Evolutionary conservation across 2,329 filamentous ascomycete genomes (phyloP).

Genomic region (Nothophoma quercina): DNA sequence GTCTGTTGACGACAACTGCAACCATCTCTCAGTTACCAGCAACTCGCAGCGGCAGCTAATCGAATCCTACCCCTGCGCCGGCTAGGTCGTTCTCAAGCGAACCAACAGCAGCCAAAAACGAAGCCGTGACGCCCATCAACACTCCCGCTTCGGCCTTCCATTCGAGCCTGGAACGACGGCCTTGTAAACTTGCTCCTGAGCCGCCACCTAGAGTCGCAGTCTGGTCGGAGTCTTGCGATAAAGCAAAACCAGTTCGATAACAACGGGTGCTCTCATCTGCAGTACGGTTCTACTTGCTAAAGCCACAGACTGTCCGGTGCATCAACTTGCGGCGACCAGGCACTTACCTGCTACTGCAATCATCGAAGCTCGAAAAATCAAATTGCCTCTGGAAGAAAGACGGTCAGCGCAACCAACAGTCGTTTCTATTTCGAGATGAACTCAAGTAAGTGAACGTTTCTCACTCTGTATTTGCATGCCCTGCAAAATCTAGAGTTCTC

Average conservation of each 20-base stretch:
- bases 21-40: constrained; percentile 33
- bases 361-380: neutral
- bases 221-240: constrained; percentile 18
- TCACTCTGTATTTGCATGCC: constrained; percentile 32
- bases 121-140: constrained; percentile 16
- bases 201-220: constrained; percentile 15
- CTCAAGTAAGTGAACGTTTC: constrained; percentile 43
- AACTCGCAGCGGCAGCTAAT: constrained; percentile 48
- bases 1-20: constrained; percentile 16
- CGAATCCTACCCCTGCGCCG: constrained; percentile 46
- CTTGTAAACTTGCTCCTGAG: constrained; percentile 20
- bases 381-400: neutral
- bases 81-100: constrained; percentile 50
- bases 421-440: constrained; percentile 43
- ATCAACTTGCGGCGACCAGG: constrained; percentile 29
- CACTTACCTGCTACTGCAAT: neutral
- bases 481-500: constrained; percentile 36
- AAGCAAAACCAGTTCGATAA: too few relatives aligned
- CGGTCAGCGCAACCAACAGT: neutral
- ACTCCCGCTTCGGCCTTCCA: constrained; percentile 27
- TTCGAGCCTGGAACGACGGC: constrained; percentile 24
- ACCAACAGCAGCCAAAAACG: constrained; percentile 46
- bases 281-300: constrained; percentile 39
- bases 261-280: too few relatives aligned
- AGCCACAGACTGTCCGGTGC: constrained; percentile 34